These are phyloP conservation scores for Sugiyamaella boreocaroliniensis DNA, from an alignment of 805 yeast species.

Conservation along the genomic window DNA sequence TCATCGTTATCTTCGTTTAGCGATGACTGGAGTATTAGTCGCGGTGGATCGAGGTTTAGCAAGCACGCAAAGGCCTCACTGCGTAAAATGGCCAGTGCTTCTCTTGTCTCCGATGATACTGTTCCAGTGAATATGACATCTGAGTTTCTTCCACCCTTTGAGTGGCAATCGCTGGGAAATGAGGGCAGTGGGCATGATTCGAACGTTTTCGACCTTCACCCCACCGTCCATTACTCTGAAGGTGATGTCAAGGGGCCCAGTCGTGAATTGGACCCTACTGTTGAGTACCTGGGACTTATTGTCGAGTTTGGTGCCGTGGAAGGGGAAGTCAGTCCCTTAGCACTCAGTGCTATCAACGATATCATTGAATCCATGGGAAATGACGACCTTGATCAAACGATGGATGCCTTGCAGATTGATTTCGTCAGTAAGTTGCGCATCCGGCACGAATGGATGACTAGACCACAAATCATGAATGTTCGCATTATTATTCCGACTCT, in stretches of 20 bases:
- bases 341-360: conserved; percentile 36
- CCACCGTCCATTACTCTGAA: conserved; percentile 11
- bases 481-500: conserved; percentile 43
- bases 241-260: conserved; percentile 11
- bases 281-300: conserved; percentile 49
- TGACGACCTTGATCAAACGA: conserved; percentile 40
- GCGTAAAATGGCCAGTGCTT: neutral
- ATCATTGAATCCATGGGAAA: conserved; percentile 33
- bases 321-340: conserved; percentile 41
- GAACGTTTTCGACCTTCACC: conserved; percentile 12
- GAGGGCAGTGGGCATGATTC: neutral
- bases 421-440: conserved; percentile 42
- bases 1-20: neutral
- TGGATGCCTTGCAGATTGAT: conserved; percentile 62
- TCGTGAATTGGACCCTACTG: conserved; percentile 29
- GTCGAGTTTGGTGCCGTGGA: conserved; percentile 48
- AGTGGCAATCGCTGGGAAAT: conserved; percentile 11
- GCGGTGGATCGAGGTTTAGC: neutral
- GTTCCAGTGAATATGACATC: neutral
- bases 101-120: neutral
- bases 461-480: conserved; percentile 36
- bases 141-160: conserved; percentile 17
- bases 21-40: neutral
- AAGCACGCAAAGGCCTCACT: neutral
- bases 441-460: conserved; percentile 27